Base-by-base conservation (phyloP, 225 moss, liverwort and hornwort genomes). In the Physcomitrellopsis africana region DNA sequence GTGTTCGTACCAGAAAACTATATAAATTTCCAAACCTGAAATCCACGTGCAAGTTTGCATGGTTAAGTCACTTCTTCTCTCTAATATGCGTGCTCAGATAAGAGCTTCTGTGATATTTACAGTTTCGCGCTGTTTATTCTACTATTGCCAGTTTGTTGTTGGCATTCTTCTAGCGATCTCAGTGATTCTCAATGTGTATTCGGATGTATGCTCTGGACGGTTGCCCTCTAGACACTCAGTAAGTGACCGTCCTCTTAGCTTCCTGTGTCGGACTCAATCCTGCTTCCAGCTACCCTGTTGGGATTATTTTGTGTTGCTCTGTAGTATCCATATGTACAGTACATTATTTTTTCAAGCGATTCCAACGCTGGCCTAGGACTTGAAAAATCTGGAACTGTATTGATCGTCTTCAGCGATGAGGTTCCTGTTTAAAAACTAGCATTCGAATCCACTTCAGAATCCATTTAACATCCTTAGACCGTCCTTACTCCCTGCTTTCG, bases 161-260 rank as follows among this genome's bases (percentile, higher is more conserved):
- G 49, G 22, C 68, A 68, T 29, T 32, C 45, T 19, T 51, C 14
- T 18, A 12, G 29, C 26, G 22, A 0, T 10, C 14, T 17, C 10
- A 32, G 22, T 46, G 46, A 57, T 22, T 77, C 29, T 18, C 43
- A 56, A n/a, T 63, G 49, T 64, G 9, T n/a, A 20, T 3, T 68
- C 27, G n/a, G 29, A 32, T 47, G n/a, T 23, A 62, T 63, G 77
- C 73, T 65, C 46, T 8, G 24, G 53, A 67, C 14, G 43, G 52
- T 37, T 51, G 72, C 83, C 63, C 74, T 63, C 18, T 37, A 29
- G 26, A 16, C 53, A 83, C 80, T 80, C 76, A 8, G 75, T 29
- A 41, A 19, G 26, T 5, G 23, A 56, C 57, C 46, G 51, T 26
- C n/a, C 53, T 16, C 48, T 70, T 79, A 59, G 70, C 78, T 74